Percentiles rank a stretch among this genome's conserved stretches.
Evolutionary conservation across 306 rosid species (phyloP).

Genomic region (Chamaecrista fasciculata): DNA sequence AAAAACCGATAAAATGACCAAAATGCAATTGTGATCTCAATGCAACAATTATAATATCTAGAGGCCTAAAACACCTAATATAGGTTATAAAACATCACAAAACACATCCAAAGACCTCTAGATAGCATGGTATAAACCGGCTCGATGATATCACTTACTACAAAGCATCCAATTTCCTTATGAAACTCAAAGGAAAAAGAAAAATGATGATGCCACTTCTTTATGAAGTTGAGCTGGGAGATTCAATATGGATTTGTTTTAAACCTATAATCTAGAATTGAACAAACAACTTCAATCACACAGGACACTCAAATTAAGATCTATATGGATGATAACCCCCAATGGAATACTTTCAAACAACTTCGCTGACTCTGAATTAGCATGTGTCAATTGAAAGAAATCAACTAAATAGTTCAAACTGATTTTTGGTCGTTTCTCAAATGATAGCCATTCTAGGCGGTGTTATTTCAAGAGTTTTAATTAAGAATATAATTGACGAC

Average conservation of each 20-base stretch:
- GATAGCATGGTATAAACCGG: too few relatives aligned
- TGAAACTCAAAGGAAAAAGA: neutral
- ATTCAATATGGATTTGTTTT: neutral
- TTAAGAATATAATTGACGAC: neutral
- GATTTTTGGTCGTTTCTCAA: neutral
- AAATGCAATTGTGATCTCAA: too few relatives aligned
- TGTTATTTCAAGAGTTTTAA: neutral
- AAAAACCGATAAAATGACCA: too few relatives aligned
- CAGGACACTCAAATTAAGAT: neutral
- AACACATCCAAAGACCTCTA: too few relatives aligned
- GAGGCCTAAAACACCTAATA: too few relatives aligned
- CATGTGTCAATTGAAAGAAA: neutral
- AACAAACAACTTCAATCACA: slow-evolving; percentile 2
- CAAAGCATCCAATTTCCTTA: neutral
- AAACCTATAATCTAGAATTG: neutral
- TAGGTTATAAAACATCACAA: too few relatives aligned
- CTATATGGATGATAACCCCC: neutral
- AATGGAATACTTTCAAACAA: neutral
- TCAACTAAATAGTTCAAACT: neutral
- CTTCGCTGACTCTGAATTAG: neutral
- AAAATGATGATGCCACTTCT: neutral
- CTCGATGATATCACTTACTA: neutral
- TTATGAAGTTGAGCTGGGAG: neutral
- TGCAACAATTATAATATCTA: too few relatives aligned
- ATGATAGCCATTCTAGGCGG: too few relatives aligned